A percentile compares a stretch with the other conserved stretches of the same genome.
Evolutionary conservation across 148 eudicot genomes (phyloP).

Genomic region (Rhododendron williamsianum): DNA sequence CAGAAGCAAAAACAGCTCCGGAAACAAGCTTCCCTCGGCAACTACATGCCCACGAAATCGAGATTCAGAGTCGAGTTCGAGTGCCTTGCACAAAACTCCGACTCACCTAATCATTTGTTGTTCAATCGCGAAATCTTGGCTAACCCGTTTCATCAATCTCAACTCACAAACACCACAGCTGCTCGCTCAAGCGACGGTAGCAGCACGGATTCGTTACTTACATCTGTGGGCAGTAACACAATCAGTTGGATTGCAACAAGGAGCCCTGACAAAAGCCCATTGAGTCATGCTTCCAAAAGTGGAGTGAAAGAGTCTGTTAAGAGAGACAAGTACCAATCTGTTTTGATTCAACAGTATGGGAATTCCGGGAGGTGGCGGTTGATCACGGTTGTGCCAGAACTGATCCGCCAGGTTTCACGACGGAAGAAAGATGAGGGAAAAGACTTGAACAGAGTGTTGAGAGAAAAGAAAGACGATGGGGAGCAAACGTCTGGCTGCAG

Average conservation of each 20-base stretch:
- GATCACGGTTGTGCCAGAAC: conserved; percentile 28
- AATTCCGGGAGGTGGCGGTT: conserved; percentile 59
- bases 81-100: conserved; percentile 22
- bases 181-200: conserved; percentile 39
- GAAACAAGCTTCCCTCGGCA: background rate
- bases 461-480: background rate
- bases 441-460: background rate
- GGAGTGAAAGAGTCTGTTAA: background rate
- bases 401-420: background rate
- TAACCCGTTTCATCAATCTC: conserved; percentile 56
- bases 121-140: conserved; percentile 56
- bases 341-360: conserved; percentile 20
- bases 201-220: conserved; percentile 15
- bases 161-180: background rate
- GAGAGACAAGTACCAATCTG: background rate
- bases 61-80: conserved; percentile 36
- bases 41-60: background rate
- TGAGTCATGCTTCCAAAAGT: background rate
- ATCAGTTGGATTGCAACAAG: conserved; percentile 40
- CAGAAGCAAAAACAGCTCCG: background rate
- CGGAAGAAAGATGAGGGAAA: background rate
- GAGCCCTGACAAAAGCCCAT: conserved; percentile 30
- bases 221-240: background rate
- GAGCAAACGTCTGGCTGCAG: background rate
- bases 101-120: conserved; percentile 71